Base-by-base conservation (phyloP, 2,329 filamentous ascomycete genomes). In the Basipetospora sp. region DNA sequence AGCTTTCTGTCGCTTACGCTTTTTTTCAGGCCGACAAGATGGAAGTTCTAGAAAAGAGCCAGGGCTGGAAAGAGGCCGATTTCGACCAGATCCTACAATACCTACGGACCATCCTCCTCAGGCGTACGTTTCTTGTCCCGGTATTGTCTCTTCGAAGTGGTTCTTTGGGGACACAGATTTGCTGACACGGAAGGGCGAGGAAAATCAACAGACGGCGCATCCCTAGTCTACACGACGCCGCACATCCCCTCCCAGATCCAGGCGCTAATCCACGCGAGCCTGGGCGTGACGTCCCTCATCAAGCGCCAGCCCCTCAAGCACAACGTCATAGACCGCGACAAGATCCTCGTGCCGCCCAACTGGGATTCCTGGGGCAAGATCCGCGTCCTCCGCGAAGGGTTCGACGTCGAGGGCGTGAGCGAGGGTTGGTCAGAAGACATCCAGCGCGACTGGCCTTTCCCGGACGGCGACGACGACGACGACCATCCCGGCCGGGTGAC, bases 291-390 rank as follows among this genome's bases (percentile, higher is more conserved):
- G 43, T 92, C 83, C 16, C 69, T 90, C 15, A 64, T 92, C 14
- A 84, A 84, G 56, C 74, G 77, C 44, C 73, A 84, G 50, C 74
- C 80, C 17, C 67, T 92, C 17, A 90, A 85, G 59, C 81, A 87
- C 54, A 93, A 94, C 49, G 82, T 92, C 43, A 90, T 92, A 46
- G 90, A 90, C 59, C 73, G 88, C 42, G 87, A 94, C 56, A 92
- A 92, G 65, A 87, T 98, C 39, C 69, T 94, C 4, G 82, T 98
- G 1, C 88, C 88, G 2, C 81, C 87, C 13, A 94, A 94, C 55
- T 98, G 90, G 90, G 90, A 98, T 57, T 94, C 87, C 0, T 94
- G 86, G 83, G 87, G 86, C 42, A 98, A 96, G 60, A 94, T 98
- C 42, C 73, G 88, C 30, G 85, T 96, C 31, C 65, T 96, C 19